Evolutionary conservation across 257 asterid species (phyloP), one percentile per base, ranked within the genome.

Genomic region (Ehretia macrophylla): DNA sequence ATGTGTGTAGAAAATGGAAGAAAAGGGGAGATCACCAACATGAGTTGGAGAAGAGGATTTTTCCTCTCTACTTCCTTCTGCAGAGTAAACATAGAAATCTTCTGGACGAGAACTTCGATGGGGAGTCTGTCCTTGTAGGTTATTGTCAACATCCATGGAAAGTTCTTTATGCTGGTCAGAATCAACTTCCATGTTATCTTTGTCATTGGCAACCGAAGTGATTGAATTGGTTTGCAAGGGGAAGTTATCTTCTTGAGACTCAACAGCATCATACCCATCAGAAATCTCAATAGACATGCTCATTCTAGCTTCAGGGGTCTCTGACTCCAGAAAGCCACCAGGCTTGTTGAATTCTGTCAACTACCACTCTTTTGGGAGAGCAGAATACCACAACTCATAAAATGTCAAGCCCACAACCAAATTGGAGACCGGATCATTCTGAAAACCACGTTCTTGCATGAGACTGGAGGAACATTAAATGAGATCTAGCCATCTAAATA

Each of bases 331-430:
- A 58, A 68, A 60, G 48, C 76, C 17, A 60, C 23, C 60, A n/a
- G 68, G 44, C 18, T 70, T 50, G 46, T 74, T 75, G 62, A 72
- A 65, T 27, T 72, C 75, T 38, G 73, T 71, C 74, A 84, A 58
- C 64, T 86, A 83, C 66, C 85, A 67, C 62, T 81, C 86, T 63
- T 77, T 44, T 4, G 95, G 96, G 56, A 86, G 51, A 47, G 67
- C 58, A 62, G 83, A 73, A 77, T 86, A 84, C 99, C 97, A 88
- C 54, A 76, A 64, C 72, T 81, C 86, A 76, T 53, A 84, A 74
- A 78, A 88, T 58, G 75, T 59, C 72, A 88, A 72, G 58, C 97
- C 96, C 67, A 81, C 90, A 64, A 88, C 80, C 81, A 88, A 77
- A 79, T 84, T 86, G 42, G 94, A 83, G 37, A 69, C 44, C 38